Evolutionary conservation across 805 yeast species (phyloP).

Genomic region (Metschnikowia santaceciliae): DNA sequence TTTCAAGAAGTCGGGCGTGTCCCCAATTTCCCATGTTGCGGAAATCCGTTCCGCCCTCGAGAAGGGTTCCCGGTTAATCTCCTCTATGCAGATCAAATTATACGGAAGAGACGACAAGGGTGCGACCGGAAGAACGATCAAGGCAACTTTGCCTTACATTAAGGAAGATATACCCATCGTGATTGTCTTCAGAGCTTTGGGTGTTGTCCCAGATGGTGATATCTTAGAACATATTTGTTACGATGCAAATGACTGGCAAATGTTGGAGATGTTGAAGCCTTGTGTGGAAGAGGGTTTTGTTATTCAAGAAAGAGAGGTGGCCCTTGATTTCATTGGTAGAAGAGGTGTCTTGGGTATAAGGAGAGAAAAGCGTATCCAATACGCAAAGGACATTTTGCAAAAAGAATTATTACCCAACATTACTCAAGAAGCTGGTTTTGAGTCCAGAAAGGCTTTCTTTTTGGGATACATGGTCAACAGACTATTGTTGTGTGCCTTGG

Average conservation of each 20-base stretch:
- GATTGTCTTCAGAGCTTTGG: slow-evolving; percentile 94
- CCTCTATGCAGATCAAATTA: slow-evolving; percentile 90
- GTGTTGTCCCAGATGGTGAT: slow-evolving; percentile 99
- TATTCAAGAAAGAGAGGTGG: slow-evolving; percentile 96
- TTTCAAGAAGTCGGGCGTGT: slow-evolving; percentile 94
- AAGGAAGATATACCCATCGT: slow-evolving; percentile 97
- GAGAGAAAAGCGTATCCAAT: slow-evolving; percentile 96
- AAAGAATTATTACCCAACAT: slow-evolving; percentile 96
- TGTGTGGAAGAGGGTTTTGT: slow-evolving; percentile 99
- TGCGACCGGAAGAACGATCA: slow-evolving; percentile 72
- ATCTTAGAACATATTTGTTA: slow-evolving; percentile 96
- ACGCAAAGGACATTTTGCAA: slow-evolving; percentile 94
- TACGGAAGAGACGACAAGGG: slow-evolving; percentile 78
- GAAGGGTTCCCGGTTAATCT: slow-evolving; percentile 92
- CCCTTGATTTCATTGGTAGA: slow-evolving; percentile 95
- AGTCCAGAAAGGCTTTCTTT: slow-evolving; percentile 94
- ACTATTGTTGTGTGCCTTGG: slow-evolving; percentile 89
- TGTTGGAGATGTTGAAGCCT: slow-evolving; percentile 98
- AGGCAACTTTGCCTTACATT: slow-evolving; percentile 94
- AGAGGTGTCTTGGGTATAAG: slow-evolving; percentile 96
- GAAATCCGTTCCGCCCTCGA: slow-evolving; percentile 96
- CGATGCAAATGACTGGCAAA: slow-evolving; percentile 98
- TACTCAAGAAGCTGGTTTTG: slow-evolving; percentile 95
- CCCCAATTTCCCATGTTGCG: slow-evolving; percentile 93
- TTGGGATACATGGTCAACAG: slow-evolving; percentile 97